Conservation (phyloP, 176 grass and related monocot species). For the Cenchrus fungigraminus region DNA sequence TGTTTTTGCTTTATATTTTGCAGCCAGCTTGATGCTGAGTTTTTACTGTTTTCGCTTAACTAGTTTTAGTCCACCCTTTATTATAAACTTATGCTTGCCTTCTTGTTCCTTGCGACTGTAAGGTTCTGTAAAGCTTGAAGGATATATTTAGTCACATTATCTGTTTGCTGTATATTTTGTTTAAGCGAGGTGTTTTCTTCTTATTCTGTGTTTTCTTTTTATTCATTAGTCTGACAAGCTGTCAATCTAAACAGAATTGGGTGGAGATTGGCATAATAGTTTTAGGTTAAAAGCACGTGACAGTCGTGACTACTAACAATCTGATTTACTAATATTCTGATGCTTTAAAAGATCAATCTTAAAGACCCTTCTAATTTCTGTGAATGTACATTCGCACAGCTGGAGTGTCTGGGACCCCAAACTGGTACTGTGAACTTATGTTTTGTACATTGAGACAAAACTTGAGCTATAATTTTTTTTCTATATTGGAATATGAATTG, state of each 20-base stretch:
- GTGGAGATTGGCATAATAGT: background rate
- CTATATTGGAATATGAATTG: background rate
- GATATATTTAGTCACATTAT: background rate
- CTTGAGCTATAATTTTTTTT: background rate
- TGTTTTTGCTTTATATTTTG: slow-evolving; percentile 2
- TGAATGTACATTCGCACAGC: background rate
- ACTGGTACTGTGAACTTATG: background rate
- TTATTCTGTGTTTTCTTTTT: background rate
- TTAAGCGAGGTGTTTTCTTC: background rate
- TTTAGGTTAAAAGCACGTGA: background rate
- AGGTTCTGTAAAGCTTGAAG: background rate
- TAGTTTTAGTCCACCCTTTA: background rate
- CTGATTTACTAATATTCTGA: background rate
- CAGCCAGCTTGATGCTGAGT: background rate
- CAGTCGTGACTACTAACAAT: background rate
- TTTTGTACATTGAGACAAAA: background rate
- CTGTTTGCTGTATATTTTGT: background rate
- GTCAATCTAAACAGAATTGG: background rate
- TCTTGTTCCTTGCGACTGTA: background rate
- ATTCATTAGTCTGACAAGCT: background rate
- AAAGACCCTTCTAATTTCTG: background rate
- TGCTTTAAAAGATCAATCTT: background rate
- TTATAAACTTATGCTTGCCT: background rate
- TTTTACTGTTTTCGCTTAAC: background rate
- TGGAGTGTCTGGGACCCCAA: background rate